Conservation (phyloP, 257 asterid genomes). For the Nicotiana obtusifolia region DNA sequence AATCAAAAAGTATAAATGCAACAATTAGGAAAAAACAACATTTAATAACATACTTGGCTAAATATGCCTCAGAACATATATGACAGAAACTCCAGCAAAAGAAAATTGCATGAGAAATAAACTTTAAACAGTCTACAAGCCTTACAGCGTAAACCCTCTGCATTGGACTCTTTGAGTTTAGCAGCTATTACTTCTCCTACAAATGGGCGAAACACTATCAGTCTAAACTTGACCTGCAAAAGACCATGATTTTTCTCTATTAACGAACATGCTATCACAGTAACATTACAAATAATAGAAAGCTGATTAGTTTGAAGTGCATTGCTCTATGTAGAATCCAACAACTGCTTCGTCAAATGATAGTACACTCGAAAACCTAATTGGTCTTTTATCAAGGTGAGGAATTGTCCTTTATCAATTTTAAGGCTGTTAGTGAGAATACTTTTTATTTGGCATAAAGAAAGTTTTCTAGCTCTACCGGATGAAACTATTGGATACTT, state of each 20-base stretch:
- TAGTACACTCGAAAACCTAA: too few species aligned
- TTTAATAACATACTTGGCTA: neutral
- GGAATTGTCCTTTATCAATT: too few species aligned
- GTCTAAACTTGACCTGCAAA: conserved; percentile 69
- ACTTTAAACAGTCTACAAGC: neutral
- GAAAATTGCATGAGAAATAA: neutral
- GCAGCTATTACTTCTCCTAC: conserved; percentile 81
- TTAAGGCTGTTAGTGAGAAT: too few species aligned
- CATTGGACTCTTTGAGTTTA: conserved; percentile 58
- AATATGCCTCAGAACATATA: neutral
- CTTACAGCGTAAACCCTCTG: conserved; percentile 67
- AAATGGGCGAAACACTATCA: conserved; percentile 81
- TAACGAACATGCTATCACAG: neutral
- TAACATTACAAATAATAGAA: neutral
- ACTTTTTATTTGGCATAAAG: too few species aligned
- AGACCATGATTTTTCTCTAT: conserved; percentile 6
- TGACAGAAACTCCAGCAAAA: neutral
- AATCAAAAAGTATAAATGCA: too few species aligned
- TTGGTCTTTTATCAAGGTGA: too few species aligned
- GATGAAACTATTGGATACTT: too few species aligned
- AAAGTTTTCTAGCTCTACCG: too few species aligned
- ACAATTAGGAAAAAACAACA: too few species aligned
- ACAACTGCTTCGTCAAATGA: too few species aligned
- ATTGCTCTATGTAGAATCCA: neutral
- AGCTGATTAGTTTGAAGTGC: neutral